A percentile compares a stretch with the other conserved stretches of the same genome.
phyloP scores from a whole-genome alignment of 1,139 yeast species.

The Geotrichum siamense region DNA sequence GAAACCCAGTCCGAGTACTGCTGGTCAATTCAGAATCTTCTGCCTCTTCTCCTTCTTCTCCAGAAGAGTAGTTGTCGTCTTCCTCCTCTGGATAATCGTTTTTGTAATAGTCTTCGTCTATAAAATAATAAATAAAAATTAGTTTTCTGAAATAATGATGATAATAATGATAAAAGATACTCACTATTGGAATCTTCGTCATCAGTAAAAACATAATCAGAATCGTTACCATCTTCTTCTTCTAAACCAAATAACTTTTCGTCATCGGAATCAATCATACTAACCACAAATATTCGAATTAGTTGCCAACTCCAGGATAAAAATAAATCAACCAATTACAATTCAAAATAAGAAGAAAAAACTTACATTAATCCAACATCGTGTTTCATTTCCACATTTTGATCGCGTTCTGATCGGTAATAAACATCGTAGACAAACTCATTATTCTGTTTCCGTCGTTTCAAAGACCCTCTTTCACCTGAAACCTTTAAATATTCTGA shows the following conservation, averaged over 20 bases:
- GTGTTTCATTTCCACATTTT: slow-evolving; percentile 14
- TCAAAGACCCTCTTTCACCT: slow-evolving; percentile 8
- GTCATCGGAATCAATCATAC: slow-evolving; percentile 48
- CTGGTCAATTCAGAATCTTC: too few species aligned
- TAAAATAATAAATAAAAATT: neutral
- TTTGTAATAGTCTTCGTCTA: slow-evolving; percentile 75
- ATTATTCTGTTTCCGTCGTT: slow-evolving; percentile 21
- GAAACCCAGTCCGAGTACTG: too few species aligned
- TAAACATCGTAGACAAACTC: slow-evolving; percentile 88
- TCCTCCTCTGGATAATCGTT: slow-evolving; percentile 80
- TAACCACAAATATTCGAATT: slow-evolving; percentile 15
- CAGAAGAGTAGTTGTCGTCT: slow-evolving; percentile 10
- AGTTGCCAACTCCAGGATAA: neutral
- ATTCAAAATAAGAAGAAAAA: neutral
- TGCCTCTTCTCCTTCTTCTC: slow-evolving; percentile 18
- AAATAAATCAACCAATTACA: neutral
- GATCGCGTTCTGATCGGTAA: slow-evolving; percentile 43
- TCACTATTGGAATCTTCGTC: slow-evolving; percentile 70
- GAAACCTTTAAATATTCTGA: slow-evolving; percentile 10
- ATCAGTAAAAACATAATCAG: slow-evolving; percentile 36
- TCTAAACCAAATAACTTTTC: slow-evolving; percentile 38
- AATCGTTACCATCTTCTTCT: slow-evolving; percentile 29
- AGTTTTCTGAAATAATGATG: slow-evolving; percentile 1
- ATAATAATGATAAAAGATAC: slow-evolving; percentile 9
- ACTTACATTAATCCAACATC: slow-evolving; percentile 37